Evolutionary conservation across 345 rosid genomes (phyloP).

Genomic region (Zanthoxylum bungeanum): DNA sequence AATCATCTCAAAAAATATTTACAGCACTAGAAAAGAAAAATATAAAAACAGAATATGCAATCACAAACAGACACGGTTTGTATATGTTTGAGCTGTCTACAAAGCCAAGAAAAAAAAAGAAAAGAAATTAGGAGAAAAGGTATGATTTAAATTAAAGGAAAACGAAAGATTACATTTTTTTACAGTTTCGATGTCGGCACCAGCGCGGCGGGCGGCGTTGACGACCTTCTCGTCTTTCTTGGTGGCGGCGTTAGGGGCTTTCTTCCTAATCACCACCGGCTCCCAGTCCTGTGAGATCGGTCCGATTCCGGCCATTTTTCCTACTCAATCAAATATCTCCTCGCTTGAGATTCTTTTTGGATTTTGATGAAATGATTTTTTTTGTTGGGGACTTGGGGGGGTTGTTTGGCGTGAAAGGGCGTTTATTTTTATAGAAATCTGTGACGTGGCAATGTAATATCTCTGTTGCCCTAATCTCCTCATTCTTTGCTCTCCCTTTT

Average conservation of each 20-base stretch:
- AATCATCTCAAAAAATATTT: background rate
- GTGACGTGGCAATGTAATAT: slow-evolving; percentile 1
- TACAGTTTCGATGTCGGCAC: slow-evolving; percentile 72
- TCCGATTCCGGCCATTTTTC: slow-evolving; percentile 62
- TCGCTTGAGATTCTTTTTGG: too few relatives aligned
- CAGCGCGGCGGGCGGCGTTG: slow-evolving; percentile 83
- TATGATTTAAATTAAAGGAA: background rate
- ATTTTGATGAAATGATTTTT: background rate
- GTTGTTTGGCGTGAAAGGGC: too few relatives aligned
- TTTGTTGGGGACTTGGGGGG: too few relatives aligned
- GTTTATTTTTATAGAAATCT: too few relatives aligned
- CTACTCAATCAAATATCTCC: background rate
- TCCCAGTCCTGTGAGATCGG: slow-evolving; percentile 85
- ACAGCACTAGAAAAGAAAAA: background rate
- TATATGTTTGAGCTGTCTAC: background rate
- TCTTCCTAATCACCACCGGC: slow-evolving; percentile 79
- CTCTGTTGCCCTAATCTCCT: background rate
- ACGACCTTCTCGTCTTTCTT: slow-evolving; percentile 85
- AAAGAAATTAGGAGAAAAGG: background rate
- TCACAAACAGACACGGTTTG: background rate
- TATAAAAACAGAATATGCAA: background rate
- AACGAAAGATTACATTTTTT: slow-evolving; percentile 41
- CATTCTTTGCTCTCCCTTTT: background rate
- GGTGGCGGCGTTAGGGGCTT: slow-evolving; percentile 57
- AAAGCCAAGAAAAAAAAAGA: background rate